A percentile compares a stretch with the other conserved stretches of the same genome.
Evolutionary conservation across 441 rosid species (phyloP).

Genomic region (Aleurites moluccanus): DNA sequence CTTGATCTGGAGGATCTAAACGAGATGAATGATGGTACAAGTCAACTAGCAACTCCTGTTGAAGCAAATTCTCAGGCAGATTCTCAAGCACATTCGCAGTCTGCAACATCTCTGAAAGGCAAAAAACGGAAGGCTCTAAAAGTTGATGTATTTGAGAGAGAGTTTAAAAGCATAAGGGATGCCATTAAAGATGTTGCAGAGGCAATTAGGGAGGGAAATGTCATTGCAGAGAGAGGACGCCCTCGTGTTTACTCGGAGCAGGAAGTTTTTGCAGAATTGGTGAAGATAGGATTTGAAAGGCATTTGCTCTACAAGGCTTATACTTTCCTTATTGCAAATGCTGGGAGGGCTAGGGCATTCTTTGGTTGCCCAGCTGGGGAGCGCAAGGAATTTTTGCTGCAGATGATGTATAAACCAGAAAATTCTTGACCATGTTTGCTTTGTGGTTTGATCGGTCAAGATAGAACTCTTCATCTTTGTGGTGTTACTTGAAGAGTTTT

Average conservation of each 20-base stretch:
- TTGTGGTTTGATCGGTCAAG: neutral
- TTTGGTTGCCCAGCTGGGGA: constrained; percentile 30
- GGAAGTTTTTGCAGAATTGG: constrained; percentile 31
- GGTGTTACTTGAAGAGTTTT: constrained; percentile 4
- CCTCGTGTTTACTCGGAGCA: constrained; percentile 28
- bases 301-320: constrained; percentile 26
- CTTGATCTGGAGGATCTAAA: constrained; percentile 23
- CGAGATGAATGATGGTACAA: constrained; percentile 29
- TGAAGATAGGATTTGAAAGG: constrained; percentile 26
- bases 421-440: constrained; percentile 6
- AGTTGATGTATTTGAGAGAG: constrained; percentile 20
- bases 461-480: neutral
- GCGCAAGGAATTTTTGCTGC: constrained; percentile 30
- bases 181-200: constrained; percentile 31
- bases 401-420: constrained; percentile 26
- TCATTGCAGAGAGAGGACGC: constrained; percentile 29
- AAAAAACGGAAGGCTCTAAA: constrained; percentile 22
- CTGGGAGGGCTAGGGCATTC: constrained; percentile 26
- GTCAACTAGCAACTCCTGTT: constrained; percentile 24
- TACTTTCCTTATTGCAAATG: constrained; percentile 26
- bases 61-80: constrained; percentile 24
- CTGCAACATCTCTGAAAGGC: constrained; percentile 28
- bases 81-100: constrained; percentile 21
- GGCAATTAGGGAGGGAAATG: constrained; percentile 31
- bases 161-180: constrained; percentile 24